Evolutionary conservation across 257 asterid genomes (phyloP).

Genomic region (Catharanthus roseus): DNA sequence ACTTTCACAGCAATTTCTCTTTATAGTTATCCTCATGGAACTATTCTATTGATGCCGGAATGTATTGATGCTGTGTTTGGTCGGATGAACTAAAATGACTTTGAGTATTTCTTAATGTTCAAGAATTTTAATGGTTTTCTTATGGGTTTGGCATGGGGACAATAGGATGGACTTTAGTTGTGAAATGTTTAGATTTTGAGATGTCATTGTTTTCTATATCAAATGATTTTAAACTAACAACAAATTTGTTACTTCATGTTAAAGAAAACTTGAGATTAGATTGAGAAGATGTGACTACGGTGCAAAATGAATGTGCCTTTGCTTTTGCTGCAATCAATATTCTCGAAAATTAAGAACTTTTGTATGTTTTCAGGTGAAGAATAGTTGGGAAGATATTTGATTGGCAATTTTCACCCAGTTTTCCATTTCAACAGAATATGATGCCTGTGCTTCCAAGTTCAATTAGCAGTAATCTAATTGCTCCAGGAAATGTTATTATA

Average conservation of each 20-base stretch:
- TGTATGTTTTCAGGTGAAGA: slow-evolving; percentile 35
- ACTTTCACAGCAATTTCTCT: neutral
- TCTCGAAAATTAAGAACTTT: neutral
- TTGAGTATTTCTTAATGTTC: neutral
- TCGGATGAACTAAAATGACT: neutral
- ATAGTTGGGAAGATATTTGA: slow-evolving; percentile 25
- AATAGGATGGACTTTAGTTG: neutral
- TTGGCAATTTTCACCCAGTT: slow-evolving; percentile 24
- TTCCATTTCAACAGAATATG: slow-evolving; percentile 38
- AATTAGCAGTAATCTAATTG: slow-evolving; percentile 33
- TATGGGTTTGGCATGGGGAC: neutral
- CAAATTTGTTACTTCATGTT: neutral
- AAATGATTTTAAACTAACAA: neutral
- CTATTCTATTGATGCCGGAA: neutral
- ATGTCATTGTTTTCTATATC: neutral
- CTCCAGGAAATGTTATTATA: slow-evolving; percentile 35
- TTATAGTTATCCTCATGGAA: neutral
- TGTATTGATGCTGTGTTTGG: neutral
- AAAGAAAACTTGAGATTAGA: neutral
- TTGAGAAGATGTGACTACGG: neutral
- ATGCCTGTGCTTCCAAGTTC: slow-evolving; percentile 52
- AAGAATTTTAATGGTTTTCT: neutral
- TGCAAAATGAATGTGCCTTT: neutral
- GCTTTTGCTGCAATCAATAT: neutral
- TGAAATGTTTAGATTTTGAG: neutral